Evolutionary conservation across 2,329 filamentous ascomycete genomes (phyloP), one percentile per base, ranked within the genome.

Genomic region (Arthrobotrys sinensis): DNA sequence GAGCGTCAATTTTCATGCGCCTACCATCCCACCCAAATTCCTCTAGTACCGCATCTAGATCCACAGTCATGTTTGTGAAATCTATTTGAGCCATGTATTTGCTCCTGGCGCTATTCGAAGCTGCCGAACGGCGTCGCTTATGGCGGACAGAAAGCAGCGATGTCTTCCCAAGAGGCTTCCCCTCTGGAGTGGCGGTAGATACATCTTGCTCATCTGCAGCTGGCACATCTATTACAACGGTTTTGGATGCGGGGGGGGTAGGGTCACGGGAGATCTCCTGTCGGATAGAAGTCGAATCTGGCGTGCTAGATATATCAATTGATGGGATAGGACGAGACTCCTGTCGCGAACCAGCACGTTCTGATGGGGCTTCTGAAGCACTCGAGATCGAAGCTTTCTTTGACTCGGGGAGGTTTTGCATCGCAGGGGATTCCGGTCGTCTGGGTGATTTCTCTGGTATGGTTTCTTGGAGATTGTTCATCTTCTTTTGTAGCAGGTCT

Each of bases 11-110:
- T 34, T 81, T 82, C 45, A 80, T 79, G 16, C 75, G 48, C 24
- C 76, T 64, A 36, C 80, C 80, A 75, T 82, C 81, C 81, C 81
- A 82, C 16, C 81, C 80, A 46, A 82, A 82, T 48, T 82, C 81
- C 28, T 82, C 80, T 28, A 82, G 48, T 21, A 82, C 67, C 10
- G 76, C 79, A 38, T 82, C 81, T 14, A 82, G 68, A 68, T 82
- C 80, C 6, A 82, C 80, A 10, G 80, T 80, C 72, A 82, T 65
- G 43, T 79, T 80, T 12, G 80, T 80, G 38, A 80, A 80, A 48
- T 82, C 81, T 0, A 82, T 67, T 53, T 81, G 80, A 40, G 81
- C 68, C 28, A 82, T 67, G 57, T 80, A 80, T 48, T 64, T 60
- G 38, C 57, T 75, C 46, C 67, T 64, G 10, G 71, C 77, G 36